phyloP scores from a whole-genome alignment of 2,329 filamentous ascomycete species.

The Hypoxylon sp. region DNA sequence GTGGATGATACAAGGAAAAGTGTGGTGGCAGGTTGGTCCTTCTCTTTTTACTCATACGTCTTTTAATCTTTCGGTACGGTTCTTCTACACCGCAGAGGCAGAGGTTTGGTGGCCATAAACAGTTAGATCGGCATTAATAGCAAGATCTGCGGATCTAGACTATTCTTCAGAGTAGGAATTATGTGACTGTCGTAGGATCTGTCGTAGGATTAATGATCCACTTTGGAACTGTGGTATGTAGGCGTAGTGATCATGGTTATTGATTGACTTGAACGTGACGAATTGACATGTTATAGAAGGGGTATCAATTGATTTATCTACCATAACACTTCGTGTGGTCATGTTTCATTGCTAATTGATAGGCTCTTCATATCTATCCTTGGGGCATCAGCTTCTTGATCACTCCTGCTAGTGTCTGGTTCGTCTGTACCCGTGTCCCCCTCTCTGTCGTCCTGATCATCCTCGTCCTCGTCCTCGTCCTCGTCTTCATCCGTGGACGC shows the following conservation, averaged over 20 bases:
- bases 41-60: constrained; percentile 51
- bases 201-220: constrained; percentile 2
- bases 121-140: constrained; percentile 51
- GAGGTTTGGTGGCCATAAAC: constrained; percentile 49
- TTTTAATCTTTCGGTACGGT: constrained; percentile 49
- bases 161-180: not conserved
- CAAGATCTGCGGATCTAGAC: constrained; percentile 32
- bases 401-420: constrained; percentile 44
- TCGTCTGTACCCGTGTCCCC: constrained; percentile 54
- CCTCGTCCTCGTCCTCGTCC: constrained; percentile 52
- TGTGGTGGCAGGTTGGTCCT: constrained; percentile 34
- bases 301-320: constrained; percentile 41
- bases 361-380: constrained; percentile 48
- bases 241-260: not conserved
- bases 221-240: not conserved
- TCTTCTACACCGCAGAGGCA: constrained; percentile 45
- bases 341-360: constrained; percentile 49
- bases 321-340: constrained; percentile 3
- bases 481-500: constrained; percentile 52
- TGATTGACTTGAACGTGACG: not conserved
- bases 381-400: constrained; percentile 36
- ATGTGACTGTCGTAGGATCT: constrained; percentile 1
- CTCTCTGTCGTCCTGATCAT: constrained; percentile 53
- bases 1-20: constrained; percentile 44
- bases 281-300: constrained; percentile 21